Evolutionary conservation across 345 rosid genomes (phyloP), one percentile per base, ranked within the genome.

Genomic region (Boechera retrofracta): DNA sequence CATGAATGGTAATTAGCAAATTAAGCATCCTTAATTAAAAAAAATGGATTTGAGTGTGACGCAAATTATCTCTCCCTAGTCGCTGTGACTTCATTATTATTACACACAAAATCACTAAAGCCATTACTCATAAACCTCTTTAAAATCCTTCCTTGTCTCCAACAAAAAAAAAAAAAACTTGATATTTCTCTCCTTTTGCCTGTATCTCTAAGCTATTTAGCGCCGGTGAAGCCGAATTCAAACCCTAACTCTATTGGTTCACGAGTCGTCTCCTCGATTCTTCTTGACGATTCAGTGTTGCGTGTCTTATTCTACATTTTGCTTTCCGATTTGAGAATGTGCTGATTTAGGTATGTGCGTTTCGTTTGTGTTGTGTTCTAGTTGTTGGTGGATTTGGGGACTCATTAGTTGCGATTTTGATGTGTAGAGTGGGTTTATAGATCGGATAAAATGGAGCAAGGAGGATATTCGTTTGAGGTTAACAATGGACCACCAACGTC

Each of bases 391-490:
- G 52, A 42, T 61, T 76, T 61, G 24, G 42, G 49, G 47, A 35
- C 7, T 61, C 21, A 16, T 0, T 73, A 39, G 24, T 13, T 60
- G 55, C 64, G 42, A 47, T 6, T 16, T 73, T 32, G 56, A 42
- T 64, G 26, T 76, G 47, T 61, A 13, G 61, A 42, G 44, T 41
- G 10, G 58, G 52, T 32, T 73, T 67, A 24, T 57, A 39, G 72
- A 56, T 71, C 71, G 76, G 60, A 10, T 0, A 3, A 4, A 29
- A 16, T 78, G 77, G 81, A 72, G 62, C 68, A 72, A 49, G 66
- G 81, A 39, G 72, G 81, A 78, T 64, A 45, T 65, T 26, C 48
- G 21, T 65, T 12, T 28, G 77, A 71, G 76, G 77, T 77, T 64
- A 48, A 64, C 72, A 71, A 71, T 77, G 81, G 72, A 4, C 48